Evolutionary conservation across 352 stramenopile genomes (phyloP).

Genomic region (Phytophthora kernoviae): DNA sequence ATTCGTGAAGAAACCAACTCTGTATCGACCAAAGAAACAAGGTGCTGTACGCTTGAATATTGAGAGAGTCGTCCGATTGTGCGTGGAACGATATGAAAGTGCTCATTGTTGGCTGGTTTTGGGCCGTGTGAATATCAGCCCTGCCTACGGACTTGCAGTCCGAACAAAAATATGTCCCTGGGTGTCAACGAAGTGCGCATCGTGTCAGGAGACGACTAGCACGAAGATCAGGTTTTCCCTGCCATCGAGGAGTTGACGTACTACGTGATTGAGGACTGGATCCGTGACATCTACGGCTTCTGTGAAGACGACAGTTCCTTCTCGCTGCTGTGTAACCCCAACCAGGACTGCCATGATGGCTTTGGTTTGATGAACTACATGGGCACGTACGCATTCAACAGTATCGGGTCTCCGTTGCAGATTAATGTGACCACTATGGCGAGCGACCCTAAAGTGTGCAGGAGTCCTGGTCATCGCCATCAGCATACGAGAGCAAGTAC

Average conservation of each 20-base stretch:
- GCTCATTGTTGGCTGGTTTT: too few relatives aligned
- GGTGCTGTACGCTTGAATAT: too few relatives aligned
- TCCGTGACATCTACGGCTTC: slow-evolving; percentile 71
- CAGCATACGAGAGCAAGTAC: too few relatives aligned
- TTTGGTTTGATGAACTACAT: slow-evolving; percentile 64
- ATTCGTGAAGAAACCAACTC: too few relatives aligned
- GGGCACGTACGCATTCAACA: slow-evolving; percentile 69
- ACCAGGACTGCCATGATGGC: slow-evolving; percentile 56
- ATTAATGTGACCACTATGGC: slow-evolving; percentile 65
- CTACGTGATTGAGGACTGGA: slow-evolving; percentile 64
- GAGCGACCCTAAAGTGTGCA: slow-evolving; percentile 25
- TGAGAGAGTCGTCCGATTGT: too few relatives aligned
- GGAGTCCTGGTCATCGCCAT: too few relatives aligned
- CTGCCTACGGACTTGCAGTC: slow-evolving; percentile 66
- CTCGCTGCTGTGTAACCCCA: slow-evolving; percentile 59
- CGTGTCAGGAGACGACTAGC: slow-evolving; percentile 45
- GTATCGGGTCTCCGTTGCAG: slow-evolving; percentile 63
- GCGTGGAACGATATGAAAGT: too few relatives aligned
- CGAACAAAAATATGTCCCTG: slow-evolving; percentile 68
- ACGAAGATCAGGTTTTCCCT: slow-evolving; percentile 44
- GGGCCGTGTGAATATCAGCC: too few relatives aligned
- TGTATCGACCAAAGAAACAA: too few relatives aligned
- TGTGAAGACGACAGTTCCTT: slow-evolving; percentile 63
- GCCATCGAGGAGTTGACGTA: slow-evolving; percentile 62
- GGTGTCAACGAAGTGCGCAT: slow-evolving; percentile 60